These are phyloP conservation scores for Melastoma candidum DNA, from an alignment of 441 rosid species.

Conservation along the genomic window DNA sequence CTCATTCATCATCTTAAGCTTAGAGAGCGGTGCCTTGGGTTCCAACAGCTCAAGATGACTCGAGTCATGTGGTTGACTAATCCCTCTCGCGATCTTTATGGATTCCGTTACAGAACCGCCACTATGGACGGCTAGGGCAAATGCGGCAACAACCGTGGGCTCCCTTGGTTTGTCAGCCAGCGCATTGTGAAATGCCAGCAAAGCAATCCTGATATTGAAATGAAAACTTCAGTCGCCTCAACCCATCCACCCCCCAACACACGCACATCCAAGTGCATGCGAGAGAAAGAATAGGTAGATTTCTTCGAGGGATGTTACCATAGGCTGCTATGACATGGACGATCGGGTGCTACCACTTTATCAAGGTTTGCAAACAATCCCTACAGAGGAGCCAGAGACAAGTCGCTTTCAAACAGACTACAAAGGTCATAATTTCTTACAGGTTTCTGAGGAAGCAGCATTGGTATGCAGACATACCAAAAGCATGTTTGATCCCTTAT, in stretches of 20 bases:
- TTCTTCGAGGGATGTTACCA: conserved; percentile 34
- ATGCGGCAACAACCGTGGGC: conserved; percentile 51
- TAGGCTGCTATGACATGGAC: conserved; percentile 78
- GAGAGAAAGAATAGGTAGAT: no score
- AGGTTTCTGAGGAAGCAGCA: no score
- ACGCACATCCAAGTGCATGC: no score
- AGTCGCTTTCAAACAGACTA: no score
- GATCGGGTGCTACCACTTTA: conserved; percentile 65
- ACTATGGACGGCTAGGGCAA: conserved; percentile 46
- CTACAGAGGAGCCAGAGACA: conserved; percentile 33
- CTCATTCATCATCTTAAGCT: conserved; percentile 31
- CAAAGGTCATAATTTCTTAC: no score
- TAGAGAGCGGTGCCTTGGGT: conserved; percentile 19
- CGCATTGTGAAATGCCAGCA: conserved; percentile 57
- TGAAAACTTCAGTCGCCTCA: no score
- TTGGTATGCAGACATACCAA: conserved; percentile 23
- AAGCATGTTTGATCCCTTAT: conserved; percentile 58
- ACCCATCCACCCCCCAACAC: no score
- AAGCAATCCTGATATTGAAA: conserved; percentile 33
- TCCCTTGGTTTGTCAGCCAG: conserved; percentile 42
- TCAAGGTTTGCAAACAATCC: conserved; percentile 64
- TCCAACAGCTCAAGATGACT: conserved; percentile 52
- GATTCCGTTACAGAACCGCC: conserved; percentile 62
- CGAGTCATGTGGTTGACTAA: conserved; percentile 32
- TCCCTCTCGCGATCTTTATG: conserved; percentile 40